Evolutionary conservation across 257 asterid genomes (phyloP), one percentile per base, ranked within the genome.

Genomic region (Salvia splendens): DNA sequence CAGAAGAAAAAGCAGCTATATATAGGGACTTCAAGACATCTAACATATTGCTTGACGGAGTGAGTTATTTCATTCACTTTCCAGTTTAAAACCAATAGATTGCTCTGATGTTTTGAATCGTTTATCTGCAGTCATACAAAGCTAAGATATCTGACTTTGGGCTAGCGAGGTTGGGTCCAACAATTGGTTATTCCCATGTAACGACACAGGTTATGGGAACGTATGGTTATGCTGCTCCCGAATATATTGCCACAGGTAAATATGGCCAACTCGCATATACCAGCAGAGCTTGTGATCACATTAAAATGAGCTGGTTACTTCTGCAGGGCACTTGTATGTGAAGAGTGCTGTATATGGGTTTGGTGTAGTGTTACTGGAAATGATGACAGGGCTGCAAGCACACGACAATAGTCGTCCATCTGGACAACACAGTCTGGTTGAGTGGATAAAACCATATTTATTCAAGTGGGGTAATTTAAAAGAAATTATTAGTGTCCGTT

Each of bases 11-110:
- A 35, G 30, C 30, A 24, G 30, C 30, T 5, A 54, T 54, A 42
- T 12, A 30, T 2, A 54, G 61, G 14, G 17, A 54, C 41, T 54
- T 54, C 10, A 54, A 54, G 35, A 3, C 42, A 4, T 30, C 61
- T 24, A 30, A 54, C 61, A 54, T 54, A 54, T 54, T 54, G 41
- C 42, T 54, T 11, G 61, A 54, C 12, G 61, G 8, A 5, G 61
- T 54, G 12, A 11, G 20, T n/a, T 4, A 12, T 47, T 14, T 10
- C 52, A 47, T 47, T 47, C 15, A 10, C 20, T 24, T 33, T 33
- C 38, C 38, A 33, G 6, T 5, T 33, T 33, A 3, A 33, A 33
- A 33, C 38, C 38, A 3, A 33, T 33, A 33, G 38, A 3, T 2
- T 33, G 38, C 38, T 24, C 30, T 24, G 30, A 24, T 24, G 30